Conservation (phyloP, 2,329 filamentous ascomycete genomes). For the Iodosphaeria phyllophila region DNA sequence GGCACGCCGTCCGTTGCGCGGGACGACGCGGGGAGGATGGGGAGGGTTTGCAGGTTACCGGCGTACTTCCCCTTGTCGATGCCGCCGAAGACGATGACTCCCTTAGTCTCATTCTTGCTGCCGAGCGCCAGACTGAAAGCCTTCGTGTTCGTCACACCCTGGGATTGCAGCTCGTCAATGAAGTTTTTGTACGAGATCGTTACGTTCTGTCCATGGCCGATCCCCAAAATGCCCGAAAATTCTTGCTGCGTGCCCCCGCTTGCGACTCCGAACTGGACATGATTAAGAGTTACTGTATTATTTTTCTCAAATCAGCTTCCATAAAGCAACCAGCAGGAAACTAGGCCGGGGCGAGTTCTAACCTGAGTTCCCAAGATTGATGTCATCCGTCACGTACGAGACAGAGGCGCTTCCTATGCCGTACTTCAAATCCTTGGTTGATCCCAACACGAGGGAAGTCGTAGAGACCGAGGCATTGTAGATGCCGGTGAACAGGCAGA, state of each 20-base stretch:
- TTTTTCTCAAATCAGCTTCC: too few relatives aligned
- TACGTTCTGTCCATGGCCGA: slow-evolving; percentile 42
- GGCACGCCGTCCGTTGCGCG: slow-evolving; percentile 34
- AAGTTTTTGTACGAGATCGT: slow-evolving; percentile 30
- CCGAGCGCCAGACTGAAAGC: slow-evolving; percentile 50
- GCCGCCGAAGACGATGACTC: slow-evolving; percentile 50
- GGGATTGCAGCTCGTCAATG: slow-evolving; percentile 27
- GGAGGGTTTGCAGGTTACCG: slow-evolving; percentile 38
- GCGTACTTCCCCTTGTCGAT: slow-evolving; percentile 45
- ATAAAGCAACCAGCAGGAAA: too few relatives aligned
- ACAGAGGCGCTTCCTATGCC: slow-evolving; percentile 32
- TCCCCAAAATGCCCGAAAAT: slow-evolving; percentile 48
- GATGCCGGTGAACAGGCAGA: slow-evolving; percentile 25
- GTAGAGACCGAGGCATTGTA: slow-evolving; percentile 24
- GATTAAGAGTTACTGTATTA: slow-evolving; percentile 18
- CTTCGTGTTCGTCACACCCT: slow-evolving; percentile 36
- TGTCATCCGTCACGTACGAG: slow-evolving; percentile 27
- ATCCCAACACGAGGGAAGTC: slow-evolving; percentile 14
- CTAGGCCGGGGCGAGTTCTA: too few relatives aligned
- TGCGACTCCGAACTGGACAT: slow-evolving; percentile 50
- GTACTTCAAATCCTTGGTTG: slow-evolving; percentile 24
- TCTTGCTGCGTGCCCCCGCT: slow-evolving; percentile 25
- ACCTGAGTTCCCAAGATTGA: slow-evolving; percentile 21
- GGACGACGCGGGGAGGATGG: slow-evolving; percentile 35
- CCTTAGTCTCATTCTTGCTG: slow-evolving; percentile 36